Percentiles rank a stretch among this genome's conserved stretches.
These are phyloP conservation scores for Huiozyma sinensis DNA, from an alignment of 805 yeast species.

Conservation along the genomic window DNA sequence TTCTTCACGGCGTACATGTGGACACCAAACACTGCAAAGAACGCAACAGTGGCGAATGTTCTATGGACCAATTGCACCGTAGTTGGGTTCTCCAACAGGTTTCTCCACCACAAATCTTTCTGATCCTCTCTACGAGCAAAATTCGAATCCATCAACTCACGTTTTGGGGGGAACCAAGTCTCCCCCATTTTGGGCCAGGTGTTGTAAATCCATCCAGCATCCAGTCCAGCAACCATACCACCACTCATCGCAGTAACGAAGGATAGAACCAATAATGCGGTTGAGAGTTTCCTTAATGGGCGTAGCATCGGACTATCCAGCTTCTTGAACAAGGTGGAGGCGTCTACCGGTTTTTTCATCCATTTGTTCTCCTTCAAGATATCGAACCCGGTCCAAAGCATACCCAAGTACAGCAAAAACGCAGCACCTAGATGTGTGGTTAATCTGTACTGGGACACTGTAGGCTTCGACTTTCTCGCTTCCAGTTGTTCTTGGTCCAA, in stretches of 20 bases:
- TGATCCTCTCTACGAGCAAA: slow-evolving; percentile 58
- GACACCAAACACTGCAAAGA: slow-evolving; percentile 54
- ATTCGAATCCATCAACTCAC: slow-evolving; percentile 67
- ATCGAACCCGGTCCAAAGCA: slow-evolving; percentile 83
- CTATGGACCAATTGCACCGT: slow-evolving; percentile 92
- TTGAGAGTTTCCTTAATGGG: slow-evolving; percentile 44
- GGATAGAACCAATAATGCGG: slow-evolving; percentile 53
- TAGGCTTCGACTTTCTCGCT: slow-evolving; percentile 85
- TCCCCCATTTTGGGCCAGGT: slow-evolving; percentile 97
- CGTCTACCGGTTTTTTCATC: slow-evolving; percentile 43
- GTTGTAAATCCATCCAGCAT: slow-evolving; percentile 93
- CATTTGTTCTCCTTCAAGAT: slow-evolving; percentile 65
- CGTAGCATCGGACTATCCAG: slow-evolving; percentile 52
- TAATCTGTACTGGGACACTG: slow-evolving; percentile 89
- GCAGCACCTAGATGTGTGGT: slow-evolving; percentile 94
- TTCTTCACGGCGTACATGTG: slow-evolving; percentile 57
- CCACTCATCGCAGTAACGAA: slow-evolving; percentile 94
- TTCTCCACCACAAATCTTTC: slow-evolving; percentile 83
- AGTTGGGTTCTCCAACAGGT: slow-evolving; percentile 86
- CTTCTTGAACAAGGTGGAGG: slow-evolving; percentile 36
- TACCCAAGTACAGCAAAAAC: slow-evolving; percentile 74
- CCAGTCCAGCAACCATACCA: slow-evolving; percentile 95
- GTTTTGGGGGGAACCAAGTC: slow-evolving; percentile 56
- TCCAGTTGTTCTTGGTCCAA: slow-evolving; percentile 67
- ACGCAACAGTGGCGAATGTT: slow-evolving; percentile 71